These are phyloP conservation scores for Didymella segeticola DNA, from an alignment of 2,329 filamentous ascomycete genomes.

Conservation along the genomic window DNA sequence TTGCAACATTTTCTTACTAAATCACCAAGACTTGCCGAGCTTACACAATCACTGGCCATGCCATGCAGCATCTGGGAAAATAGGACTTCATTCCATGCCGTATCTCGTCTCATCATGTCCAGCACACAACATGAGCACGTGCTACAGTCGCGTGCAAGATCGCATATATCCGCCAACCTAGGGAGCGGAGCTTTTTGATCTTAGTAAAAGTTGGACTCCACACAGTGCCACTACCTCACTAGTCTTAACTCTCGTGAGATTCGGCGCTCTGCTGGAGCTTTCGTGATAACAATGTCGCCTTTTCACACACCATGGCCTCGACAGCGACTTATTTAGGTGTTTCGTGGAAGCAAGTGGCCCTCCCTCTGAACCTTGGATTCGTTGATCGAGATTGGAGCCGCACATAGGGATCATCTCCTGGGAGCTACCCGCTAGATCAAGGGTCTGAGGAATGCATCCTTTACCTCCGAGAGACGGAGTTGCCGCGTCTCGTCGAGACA, in stretches of 20 bases:
- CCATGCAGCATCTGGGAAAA: neutral
- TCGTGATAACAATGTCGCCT: too few species aligned
- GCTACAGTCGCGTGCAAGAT: slow-evolving; percentile 1
- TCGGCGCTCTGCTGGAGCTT: too few species aligned
- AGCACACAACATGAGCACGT: neutral
- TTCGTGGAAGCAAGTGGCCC: too few species aligned
- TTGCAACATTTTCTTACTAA: neutral
- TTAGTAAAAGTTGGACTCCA: too few species aligned
- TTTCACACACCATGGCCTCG: too few species aligned
- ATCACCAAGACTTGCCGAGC: neutral
- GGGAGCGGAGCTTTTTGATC: too few species aligned
- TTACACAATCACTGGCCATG: neutral
- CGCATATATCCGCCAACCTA: neutral
- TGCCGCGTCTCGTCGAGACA: neutral
- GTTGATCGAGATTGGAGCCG: too few species aligned
- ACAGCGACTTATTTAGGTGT: too few species aligned
- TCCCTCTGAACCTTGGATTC: too few species aligned
- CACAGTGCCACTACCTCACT: too few species aligned
- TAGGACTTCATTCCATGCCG: slow-evolving; percentile 2
- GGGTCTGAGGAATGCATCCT: neutral
- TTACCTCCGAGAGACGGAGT: neutral
- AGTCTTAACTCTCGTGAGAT: too few species aligned
- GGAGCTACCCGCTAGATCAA: neutral
- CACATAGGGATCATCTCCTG: neutral
- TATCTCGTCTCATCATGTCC: neutral